Conservation (phyloP, 306 rosid genomes). For the Corylus heterophylla region DNA sequence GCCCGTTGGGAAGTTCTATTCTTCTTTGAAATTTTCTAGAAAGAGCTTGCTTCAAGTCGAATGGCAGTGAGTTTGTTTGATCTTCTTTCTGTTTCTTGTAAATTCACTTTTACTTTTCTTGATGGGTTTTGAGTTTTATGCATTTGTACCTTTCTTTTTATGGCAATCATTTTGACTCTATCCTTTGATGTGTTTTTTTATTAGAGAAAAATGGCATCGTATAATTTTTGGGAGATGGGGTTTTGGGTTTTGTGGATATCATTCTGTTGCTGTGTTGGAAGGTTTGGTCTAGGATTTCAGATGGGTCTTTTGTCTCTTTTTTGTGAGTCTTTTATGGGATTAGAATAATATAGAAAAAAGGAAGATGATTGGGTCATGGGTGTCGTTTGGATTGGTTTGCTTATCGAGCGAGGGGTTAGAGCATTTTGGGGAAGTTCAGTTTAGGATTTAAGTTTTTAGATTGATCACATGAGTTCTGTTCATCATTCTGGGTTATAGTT, state of each 20-base stretch:
- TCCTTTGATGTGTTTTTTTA: background rate
- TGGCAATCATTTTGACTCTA: background rate
- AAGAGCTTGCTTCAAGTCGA: slow-evolving; percentile 2
- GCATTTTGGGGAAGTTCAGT: background rate
- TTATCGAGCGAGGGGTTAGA: too few species aligned
- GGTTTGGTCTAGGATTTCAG: background rate
- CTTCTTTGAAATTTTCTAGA: background rate
- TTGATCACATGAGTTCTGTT: background rate
- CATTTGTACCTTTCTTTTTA: background rate
- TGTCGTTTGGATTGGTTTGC: too few species aligned
- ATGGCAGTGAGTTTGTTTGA: slow-evolving; percentile 31
- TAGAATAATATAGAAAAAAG: background rate
- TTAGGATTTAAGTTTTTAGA: background rate
- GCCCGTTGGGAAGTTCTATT: slow-evolving; percentile 6
- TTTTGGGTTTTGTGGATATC: too few species aligned
- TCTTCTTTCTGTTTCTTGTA: background rate
- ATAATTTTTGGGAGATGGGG: too few species aligned
- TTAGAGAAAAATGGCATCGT: background rate
- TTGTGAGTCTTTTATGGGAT: background rate
- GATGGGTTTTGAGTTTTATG: background rate
- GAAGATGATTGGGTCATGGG: background rate
- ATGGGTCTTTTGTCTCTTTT: background rate
- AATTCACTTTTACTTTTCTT: background rate
- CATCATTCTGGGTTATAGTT: background rate
- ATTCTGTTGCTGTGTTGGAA: background rate